Evolutionary conservation across 768 basidiomycete genomes (phyloP).

Genomic region (Gloeophyllum trabeum): DNA sequence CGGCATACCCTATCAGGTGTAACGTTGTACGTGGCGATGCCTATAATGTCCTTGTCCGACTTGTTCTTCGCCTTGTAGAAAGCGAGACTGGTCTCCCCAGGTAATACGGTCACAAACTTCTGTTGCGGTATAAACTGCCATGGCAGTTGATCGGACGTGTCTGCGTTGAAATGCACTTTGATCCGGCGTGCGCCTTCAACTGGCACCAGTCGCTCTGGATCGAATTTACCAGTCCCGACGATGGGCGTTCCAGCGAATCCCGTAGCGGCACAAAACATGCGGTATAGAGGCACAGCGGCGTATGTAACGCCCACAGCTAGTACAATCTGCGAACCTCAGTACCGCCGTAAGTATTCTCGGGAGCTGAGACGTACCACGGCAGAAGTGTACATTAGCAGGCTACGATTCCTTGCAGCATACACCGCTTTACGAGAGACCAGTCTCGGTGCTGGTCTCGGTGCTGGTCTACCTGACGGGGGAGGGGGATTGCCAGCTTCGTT

Average conservation of each 20-base stretch:
- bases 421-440: constrained; percentile 24
- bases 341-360: constrained; percentile 1
- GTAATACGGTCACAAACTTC: constrained; percentile 79
- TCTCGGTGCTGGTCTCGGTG: too few species aligned
- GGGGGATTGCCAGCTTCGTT: too few species aligned
- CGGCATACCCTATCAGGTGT: constrained; percentile 85
- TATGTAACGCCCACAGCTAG: constrained; percentile 81
- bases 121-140: constrained; percentile 93
- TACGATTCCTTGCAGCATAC: constrained; percentile 54
- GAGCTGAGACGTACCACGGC: constrained; percentile 50
- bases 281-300: constrained; percentile 93
- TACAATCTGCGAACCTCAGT: constrained; percentile 43
- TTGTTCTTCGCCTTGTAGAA: constrained; percentile 92
- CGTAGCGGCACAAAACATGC: constrained; percentile 96
- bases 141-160: constrained; percentile 77
- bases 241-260: constrained; percentile 95
- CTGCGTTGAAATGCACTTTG: constrained; percentile 94
- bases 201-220: constrained; percentile 76
- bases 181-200: constrained; percentile 61
- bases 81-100: constrained; percentile 91
- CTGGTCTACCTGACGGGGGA: too few species aligned
- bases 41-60: constrained; percentile 81
- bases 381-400: constrained; percentile 73
- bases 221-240: constrained; percentile 76
- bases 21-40: constrained; percentile 98